Percentiles rank a stretch among this genome's conserved stretches.
Evolutionary conservation across 305 asterid species (phyloP).

Genomic region (Solanum chacoense): DNA sequence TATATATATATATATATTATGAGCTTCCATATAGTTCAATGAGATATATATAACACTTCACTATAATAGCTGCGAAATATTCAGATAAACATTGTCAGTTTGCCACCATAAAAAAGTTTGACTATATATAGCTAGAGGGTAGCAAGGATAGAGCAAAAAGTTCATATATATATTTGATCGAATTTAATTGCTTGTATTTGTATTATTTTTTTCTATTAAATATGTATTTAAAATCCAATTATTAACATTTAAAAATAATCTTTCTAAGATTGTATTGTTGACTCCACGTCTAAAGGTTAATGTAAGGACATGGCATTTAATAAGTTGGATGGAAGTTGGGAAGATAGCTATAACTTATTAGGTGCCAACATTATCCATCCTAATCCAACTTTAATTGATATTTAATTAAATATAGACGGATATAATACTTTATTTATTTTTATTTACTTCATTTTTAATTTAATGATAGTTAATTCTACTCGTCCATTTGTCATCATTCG

Average conservation of each 20-base stretch:
- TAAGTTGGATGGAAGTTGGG: background rate
- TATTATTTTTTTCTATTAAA: no score
- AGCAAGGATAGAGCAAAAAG: no score
- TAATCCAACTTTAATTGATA: background rate
- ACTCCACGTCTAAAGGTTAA: background rate
- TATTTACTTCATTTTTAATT: background rate
- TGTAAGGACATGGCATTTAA: background rate
- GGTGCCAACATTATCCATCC: background rate
- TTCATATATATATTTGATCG: no score
- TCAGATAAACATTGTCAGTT: accelerated
- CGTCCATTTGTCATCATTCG: background rate
- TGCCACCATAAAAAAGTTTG: no score
- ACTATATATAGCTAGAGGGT: no score
- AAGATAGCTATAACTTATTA: background rate
- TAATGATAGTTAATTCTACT: accelerated
- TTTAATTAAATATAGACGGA: background rate
- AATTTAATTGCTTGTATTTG: no score
- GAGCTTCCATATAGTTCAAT: no score
- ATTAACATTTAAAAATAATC: background rate
- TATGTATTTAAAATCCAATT: background rate
- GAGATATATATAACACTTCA: no score
- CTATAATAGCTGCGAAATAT: no score
- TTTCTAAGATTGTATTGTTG: background rate
- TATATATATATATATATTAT: no score
- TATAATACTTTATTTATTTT: background rate